Evolutionary conservation across 805 yeast species (phyloP), one percentile per base, ranked within the genome.

Genomic region (Nakazawaea siamensis): DNA sequence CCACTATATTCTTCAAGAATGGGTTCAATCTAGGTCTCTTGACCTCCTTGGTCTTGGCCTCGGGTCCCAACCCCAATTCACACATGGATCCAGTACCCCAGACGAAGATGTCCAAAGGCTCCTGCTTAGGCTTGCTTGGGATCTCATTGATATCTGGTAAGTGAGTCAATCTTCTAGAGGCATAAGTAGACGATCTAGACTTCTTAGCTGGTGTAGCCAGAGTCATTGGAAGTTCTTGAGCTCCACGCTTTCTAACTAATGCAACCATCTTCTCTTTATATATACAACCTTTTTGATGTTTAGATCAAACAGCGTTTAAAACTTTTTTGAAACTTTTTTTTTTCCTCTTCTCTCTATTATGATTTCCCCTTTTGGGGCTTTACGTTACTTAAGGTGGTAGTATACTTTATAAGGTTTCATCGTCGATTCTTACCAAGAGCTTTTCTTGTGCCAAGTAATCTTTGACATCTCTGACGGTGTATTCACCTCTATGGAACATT

Each of bases 41-140:
- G 15, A 92, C 96, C 55, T 88, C 96, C 41, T 87, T 86, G 24
- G 86, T 90, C 45, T 71, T 80, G 2, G 94, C 85, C n/a, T 66
- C 72, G 8, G 97, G 97, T 1, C 98, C 99, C n/a, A 92, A 65
- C 1, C 99, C 99, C 19, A 92, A 67, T 55, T 92, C 98, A 64
- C 97, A 87, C 92, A 92, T 90, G 1, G 95, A 79, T 2, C 98
- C 98, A 2, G 94, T 74, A 27, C 99, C 99, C 82, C 94, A 92
- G 24, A 85, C 94, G 53, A 83, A 90, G 3, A 92, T 66, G 50
- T 87, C 92, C 35, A 90, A 60, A 15, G 72, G 68, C 18, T 62
- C 59, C 2, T 64, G 45, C 43, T 64, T 70, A 2, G 56, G 48
- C 1, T 43, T 37, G 7, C 27, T 12, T 12, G 68, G 68, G 18